Evolutionary conservation across 371 early-diverging fungal genomes (phyloP).

Genomic region (Zychaea mexicana): DNA sequence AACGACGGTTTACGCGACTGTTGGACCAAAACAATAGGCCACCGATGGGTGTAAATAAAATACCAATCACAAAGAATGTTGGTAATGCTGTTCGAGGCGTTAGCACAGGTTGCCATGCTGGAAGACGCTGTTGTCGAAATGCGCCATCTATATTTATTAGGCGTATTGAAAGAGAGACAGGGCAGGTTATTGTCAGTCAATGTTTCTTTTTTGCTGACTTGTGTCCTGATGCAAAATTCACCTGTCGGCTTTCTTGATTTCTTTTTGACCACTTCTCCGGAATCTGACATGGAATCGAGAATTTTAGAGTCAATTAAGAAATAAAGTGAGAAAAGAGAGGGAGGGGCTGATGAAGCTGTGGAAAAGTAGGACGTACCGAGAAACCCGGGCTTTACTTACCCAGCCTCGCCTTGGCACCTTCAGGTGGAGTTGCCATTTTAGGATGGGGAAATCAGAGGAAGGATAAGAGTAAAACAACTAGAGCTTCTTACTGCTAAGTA

Average conservation of each 20-base stretch:
- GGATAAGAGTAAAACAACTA: too few species aligned
- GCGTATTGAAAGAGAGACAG: too few species aligned
- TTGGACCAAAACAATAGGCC: conserved; percentile 72
- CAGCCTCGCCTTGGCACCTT: conserved; percentile 1
- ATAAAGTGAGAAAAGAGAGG: not conserved
- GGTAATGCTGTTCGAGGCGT: conserved; percentile 95
- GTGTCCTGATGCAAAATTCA: too few species aligned
- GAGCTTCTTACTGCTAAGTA: too few species aligned
- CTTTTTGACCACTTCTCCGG: conserved; percentile 9
- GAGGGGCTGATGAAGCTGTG: not conserved
- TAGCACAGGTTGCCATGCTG: conserved; percentile 97
- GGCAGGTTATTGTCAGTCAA: not conserved
- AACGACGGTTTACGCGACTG: conserved; percentile 13
- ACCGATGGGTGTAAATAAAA: conserved; percentile 92
- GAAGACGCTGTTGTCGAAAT: conserved; percentile 96
- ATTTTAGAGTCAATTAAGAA: not conserved
- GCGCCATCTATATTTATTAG: conserved; percentile 73
- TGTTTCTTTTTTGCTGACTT: not conserved
- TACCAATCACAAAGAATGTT: conserved; percentile 88
- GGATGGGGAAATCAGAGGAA: not conserved
- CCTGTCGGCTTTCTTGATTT: conserved; percentile 22
- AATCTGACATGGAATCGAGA: conserved; percentile 3
- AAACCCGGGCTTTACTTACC: not conserved
- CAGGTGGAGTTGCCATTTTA: not conserved
- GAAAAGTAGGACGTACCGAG: not conserved